These are phyloP conservation scores for Rosa rugosa DNA, from an alignment of 306 rosid genomes.

Conservation along the genomic window DNA sequence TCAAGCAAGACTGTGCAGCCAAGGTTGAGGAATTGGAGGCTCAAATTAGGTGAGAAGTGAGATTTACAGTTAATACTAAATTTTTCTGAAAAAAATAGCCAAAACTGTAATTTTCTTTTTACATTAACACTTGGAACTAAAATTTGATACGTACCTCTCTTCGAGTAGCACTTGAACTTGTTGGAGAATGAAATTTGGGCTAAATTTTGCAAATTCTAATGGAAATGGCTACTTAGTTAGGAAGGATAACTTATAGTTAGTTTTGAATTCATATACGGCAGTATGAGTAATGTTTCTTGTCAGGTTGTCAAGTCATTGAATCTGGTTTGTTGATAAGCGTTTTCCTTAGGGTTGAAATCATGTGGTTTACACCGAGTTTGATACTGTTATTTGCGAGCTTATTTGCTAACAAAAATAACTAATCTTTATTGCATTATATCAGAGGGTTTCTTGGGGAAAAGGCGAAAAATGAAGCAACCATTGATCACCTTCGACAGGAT, in stretches of 20 bases:
- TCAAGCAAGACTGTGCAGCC: conserved; percentile 47
- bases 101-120: neutral
- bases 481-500: conserved; percentile 53
- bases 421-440: conserved; percentile 10
- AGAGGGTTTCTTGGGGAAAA: conserved; percentile 53
- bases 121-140: neutral
- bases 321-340: neutral
- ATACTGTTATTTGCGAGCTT: neutral
- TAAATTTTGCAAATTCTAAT: neutral
- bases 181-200: neutral
- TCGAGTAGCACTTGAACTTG: neutral
- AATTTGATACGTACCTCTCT: too few relatives aligned
- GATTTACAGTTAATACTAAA: conserved; percentile 9
- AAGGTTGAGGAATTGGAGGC: conserved; percentile 51
- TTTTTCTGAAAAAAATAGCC: neutral
- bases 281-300: neutral
- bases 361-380: neutral
- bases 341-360: neutral
- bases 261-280: neutral
- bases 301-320: neutral
- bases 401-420: neutral
- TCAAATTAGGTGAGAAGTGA: conserved; percentile 45
- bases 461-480: conserved; percentile 48
- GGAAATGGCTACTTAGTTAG: neutral
- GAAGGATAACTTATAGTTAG: neutral